A percentile compares a stretch with the other conserved stretches of the same genome.
phyloP scores from a whole-genome alignment of 1,284 basidiomycete genomes.

The Clitocybe nebularis region DNA sequence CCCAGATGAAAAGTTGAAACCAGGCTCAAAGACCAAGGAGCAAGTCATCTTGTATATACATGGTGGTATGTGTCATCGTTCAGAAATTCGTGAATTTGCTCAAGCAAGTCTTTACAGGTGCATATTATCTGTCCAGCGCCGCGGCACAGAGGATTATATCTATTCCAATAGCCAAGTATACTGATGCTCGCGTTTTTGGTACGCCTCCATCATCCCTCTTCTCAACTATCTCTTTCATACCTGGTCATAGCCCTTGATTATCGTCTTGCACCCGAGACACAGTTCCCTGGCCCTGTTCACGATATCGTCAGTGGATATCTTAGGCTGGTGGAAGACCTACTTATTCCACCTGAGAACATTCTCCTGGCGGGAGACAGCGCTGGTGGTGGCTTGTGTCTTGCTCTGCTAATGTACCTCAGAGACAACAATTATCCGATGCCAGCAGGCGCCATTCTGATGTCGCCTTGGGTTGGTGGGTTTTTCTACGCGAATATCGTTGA shows the following conservation, averaged over 20 bases:
- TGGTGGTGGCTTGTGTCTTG: slow-evolving; percentile 86
- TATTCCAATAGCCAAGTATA: slow-evolving; percentile 87
- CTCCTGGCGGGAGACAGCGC: slow-evolving; percentile 90
- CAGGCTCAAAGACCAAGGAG: slow-evolving; percentile 48
- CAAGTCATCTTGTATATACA: slow-evolving; percentile 92
- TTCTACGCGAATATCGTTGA: slow-evolving; percentile 1
- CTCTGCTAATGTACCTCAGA: slow-evolving; percentile 88
- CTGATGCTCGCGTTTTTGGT: slow-evolving; percentile 94
- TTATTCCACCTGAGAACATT: slow-evolving; percentile 89
- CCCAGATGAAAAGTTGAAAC: slow-evolving; percentile 3
- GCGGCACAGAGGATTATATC: slow-evolving; percentile 93
- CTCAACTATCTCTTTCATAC: slow-evolving; percentile 8
- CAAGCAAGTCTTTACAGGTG: slow-evolving; percentile 47
- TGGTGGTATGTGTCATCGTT: slow-evolving; percentile 58
- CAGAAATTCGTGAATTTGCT: background rate
- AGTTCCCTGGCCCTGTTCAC: slow-evolving; percentile 91
- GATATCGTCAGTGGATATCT: slow-evolving; percentile 89
- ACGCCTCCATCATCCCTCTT: slow-evolving; percentile 4
- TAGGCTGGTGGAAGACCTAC: slow-evolving; percentile 83
- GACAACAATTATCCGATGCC: slow-evolving; percentile 83
- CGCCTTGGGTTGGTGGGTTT: slow-evolving; percentile 87
- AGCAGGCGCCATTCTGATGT: slow-evolving; percentile 81
- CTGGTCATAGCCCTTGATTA: slow-evolving; percentile 85
- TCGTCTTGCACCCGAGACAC: slow-evolving; percentile 90
- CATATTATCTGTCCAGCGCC: slow-evolving; percentile 92